Conservation (phyloP, 1,139 yeast species). For the Zygosaccharomyces pseudobailii region DNA sequence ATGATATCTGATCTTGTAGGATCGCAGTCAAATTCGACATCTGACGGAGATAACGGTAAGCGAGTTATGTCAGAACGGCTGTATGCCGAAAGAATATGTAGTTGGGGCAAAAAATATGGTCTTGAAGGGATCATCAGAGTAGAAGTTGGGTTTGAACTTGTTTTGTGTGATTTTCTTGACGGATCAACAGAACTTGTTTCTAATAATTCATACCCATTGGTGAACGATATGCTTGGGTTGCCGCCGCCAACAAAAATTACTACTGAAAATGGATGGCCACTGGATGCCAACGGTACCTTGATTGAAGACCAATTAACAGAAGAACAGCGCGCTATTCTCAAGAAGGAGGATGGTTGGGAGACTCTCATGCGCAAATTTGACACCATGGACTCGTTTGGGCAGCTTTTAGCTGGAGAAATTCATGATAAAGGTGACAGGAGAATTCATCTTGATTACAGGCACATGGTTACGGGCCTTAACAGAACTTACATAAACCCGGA, state of each 20-base stretch:
- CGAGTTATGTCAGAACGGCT: slow-evolving; percentile 38
- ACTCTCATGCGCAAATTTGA: slow-evolving; percentile 25
- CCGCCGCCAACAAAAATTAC: slow-evolving; percentile 32
- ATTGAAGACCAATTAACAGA: slow-evolving; percentile 19
- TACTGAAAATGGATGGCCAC: slow-evolving; percentile 28
- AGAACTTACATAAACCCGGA: slow-evolving; percentile 44
- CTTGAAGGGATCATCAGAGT: slow-evolving; percentile 49
- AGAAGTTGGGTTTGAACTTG: slow-evolving; percentile 53
- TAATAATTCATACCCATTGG: slow-evolving; percentile 38
- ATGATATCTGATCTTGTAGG: slow-evolving; percentile 35
- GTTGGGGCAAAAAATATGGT: slow-evolving; percentile 48
- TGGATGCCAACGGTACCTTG: slow-evolving; percentile 19
- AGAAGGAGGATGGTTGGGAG: slow-evolving; percentile 27
- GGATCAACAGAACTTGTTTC: slow-evolving; percentile 42
- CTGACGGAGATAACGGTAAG: slow-evolving; percentile 23
- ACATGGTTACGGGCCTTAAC: slow-evolving; percentile 47
- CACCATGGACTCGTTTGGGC: slow-evolving; percentile 40
- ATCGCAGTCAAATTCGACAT: slow-evolving; percentile 19
- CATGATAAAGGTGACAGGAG: slow-evolving; percentile 46
- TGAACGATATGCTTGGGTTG: slow-evolving; percentile 38
- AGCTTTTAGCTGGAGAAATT: slow-evolving; percentile 40
- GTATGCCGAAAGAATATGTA: slow-evolving; percentile 46
- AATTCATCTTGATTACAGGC: slow-evolving; percentile 45
- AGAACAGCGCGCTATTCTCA: slow-evolving; percentile 19
- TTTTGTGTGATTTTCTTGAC: slow-evolving; percentile 47